Evolutionary conservation across 305 asterid genomes (phyloP), one percentile per base, ranked within the genome.

Genomic region (Fraxinus sp.): DNA sequence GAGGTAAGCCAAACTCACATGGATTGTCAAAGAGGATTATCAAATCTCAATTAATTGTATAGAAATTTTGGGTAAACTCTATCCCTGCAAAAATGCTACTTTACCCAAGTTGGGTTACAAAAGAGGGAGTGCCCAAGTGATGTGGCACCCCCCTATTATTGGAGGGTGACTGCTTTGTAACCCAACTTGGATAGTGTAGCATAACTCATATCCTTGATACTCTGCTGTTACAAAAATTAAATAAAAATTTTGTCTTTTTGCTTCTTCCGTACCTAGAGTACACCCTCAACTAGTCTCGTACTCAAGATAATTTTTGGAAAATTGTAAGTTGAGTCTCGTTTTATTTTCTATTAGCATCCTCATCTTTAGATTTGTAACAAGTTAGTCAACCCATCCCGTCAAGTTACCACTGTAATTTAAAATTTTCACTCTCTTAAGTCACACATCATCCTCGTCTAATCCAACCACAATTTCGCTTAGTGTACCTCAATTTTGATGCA

Each of bases 251-350:
- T 86, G 89, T 88, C 86, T 44, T 77, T 7, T 80, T 82, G 84
- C 73, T 49, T 68, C 44, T 39, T 78, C 87, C 88, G 88, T 87
- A 87, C 88, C 88, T 41, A 16, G 64, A 55, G 88, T 83, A 85
- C 36, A 26, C 90, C 88, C 84, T 70, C 73, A 13, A 66, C 33
- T 26, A 0, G 4, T 28, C 39, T 30, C 8, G 41, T 70, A 11
- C 73, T 24, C 8, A 3, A 26, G 33, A 66, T 66, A 10, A 24
- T 22, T 62, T 7, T 3, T 24, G n/a, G 14, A 62, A 7, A 64
- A 24, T 64, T 16, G 2, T 20, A 57, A 57, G 5, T 57, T 55
- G 59, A 39, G 18, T 11, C 16, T 33, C 46, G 0, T 55, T 55
- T 57, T 57, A 18, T 57, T 57, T 18, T 57, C 68, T 18, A 0